Percentiles rank a stretch among this genome's conserved stretches.
Evolutionary conservation across 2,329 filamentous ascomycete species (phyloP).

Genomic region (Uncinocarpus reesii): DNA sequence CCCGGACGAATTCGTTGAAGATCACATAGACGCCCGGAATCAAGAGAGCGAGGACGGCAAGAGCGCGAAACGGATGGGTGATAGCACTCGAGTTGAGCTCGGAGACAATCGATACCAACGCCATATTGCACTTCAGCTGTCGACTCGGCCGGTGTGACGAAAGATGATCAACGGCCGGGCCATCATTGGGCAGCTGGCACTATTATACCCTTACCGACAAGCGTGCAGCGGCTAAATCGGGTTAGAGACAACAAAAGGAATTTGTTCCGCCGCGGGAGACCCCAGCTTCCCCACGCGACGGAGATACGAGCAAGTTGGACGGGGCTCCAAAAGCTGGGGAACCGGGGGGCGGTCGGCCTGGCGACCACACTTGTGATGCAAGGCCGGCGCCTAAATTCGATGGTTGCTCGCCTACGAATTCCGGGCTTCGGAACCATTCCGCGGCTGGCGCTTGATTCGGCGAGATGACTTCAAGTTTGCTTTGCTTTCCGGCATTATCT

Average conservation of each 20-base stretch:
- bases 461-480: neutral
- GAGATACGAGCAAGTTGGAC: neutral
- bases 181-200: neutral
- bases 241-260: slow-evolving; percentile 1
- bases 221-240: neutral
- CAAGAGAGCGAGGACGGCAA: slow-evolving; percentile 15
- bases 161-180: neutral
- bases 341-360: neutral
- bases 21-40: slow-evolving; percentile 39
- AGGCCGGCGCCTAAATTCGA: no score
- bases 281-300: neutral
- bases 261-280: slow-evolving; percentile 5
- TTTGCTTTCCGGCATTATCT: neutral
- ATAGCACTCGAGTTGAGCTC: neutral
- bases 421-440: neutral
- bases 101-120: slow-evolving; percentile 6
- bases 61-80: neutral
- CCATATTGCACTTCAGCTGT: neutral
- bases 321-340: neutral
- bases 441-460: neutral
- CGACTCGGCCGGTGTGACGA: neutral
- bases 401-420: neutral
- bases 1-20: slow-evolving; percentile 42
- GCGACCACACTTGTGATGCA: no score
- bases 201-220: neutral